Conservation (phyloP, 1,284 basidiomycete species). For the Pseudozyma sp. region DNA sequence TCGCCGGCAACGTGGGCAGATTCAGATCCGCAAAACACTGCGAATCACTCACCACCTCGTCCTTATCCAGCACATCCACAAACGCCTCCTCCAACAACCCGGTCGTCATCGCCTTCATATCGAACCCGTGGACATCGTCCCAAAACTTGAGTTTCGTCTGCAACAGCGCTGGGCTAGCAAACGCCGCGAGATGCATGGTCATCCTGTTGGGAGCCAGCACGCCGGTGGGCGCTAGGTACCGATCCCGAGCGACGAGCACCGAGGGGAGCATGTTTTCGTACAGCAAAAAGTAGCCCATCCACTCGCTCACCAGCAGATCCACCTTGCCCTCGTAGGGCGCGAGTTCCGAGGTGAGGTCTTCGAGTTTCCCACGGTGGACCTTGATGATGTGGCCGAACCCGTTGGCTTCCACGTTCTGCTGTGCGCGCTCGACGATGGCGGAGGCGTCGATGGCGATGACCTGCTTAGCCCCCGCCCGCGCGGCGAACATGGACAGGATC, state of each 20-base stretch:
- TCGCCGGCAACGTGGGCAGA: slow-evolving; percentile 43
- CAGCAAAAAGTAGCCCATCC: slow-evolving; percentile 80
- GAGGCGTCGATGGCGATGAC: slow-evolving; percentile 95
- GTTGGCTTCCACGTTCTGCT: slow-evolving; percentile 83
- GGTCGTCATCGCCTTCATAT: slow-evolving; percentile 61
- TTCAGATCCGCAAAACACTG: slow-evolving; percentile 60
- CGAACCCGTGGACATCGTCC: slow-evolving; percentile 84
- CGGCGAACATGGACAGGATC: slow-evolving; percentile 92
- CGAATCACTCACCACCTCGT: slow-evolving; percentile 50
- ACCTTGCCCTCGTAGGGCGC: slow-evolving; percentile 78
- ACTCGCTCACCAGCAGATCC: slow-evolving; percentile 94
- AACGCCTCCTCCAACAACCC: slow-evolving; percentile 64
- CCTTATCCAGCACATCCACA: slow-evolving; percentile 53
- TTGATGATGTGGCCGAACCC: slow-evolving; percentile 79
- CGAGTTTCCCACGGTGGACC: slow-evolving; percentile 87
- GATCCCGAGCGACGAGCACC: slow-evolving; percentile 85
- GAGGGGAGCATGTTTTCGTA: slow-evolving; percentile 99
- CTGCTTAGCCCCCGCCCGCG: slow-evolving; percentile 87
- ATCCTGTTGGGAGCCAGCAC: slow-evolving; percentile 94
- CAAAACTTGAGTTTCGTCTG: slow-evolving; percentile 88
- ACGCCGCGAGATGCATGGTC: slow-evolving; percentile 83
- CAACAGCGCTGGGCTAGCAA: slow-evolving; percentile 79
- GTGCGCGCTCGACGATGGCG: slow-evolving; percentile 84
- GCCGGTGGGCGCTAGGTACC: slow-evolving; percentile 79
- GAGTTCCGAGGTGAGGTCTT: slow-evolving; percentile 79